phyloP scores from a whole-genome alignment of 2,329 filamentous ascomycete species.

The Fusarium multiceps region DNA sequence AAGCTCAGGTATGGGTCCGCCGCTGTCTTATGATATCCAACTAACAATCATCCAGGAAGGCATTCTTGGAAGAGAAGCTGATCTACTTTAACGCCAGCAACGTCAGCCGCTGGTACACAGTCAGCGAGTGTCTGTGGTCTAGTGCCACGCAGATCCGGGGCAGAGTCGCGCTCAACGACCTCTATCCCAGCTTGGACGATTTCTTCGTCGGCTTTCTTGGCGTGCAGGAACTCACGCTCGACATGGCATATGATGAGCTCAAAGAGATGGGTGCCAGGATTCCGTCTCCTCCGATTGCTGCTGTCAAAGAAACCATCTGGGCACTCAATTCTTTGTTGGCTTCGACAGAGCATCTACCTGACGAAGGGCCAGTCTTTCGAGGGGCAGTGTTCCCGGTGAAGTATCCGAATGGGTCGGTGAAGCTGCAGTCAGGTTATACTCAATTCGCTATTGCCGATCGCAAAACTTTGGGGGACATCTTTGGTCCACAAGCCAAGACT shows the following conservation, averaged over 20 bases:
- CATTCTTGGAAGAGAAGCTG: slow-evolving; percentile 18
- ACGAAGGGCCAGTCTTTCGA: slow-evolving; percentile 17
- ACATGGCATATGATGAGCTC: slow-evolving; percentile 50
- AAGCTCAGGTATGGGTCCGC: slow-evolving; percentile 10
- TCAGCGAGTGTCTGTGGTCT: slow-evolving; percentile 51
- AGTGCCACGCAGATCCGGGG: slow-evolving; percentile 46
- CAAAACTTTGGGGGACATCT: slow-evolving; percentile 43
- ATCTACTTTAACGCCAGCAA: slow-evolving; percentile 20
- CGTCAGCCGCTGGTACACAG: slow-evolving; percentile 44
- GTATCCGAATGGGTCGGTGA: slow-evolving; percentile 29
- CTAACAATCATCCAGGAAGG: slow-evolving; percentile 8
- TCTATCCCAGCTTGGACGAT: slow-evolving; percentile 45
- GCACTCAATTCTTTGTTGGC: slow-evolving; percentile 50
- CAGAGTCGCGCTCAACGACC: slow-evolving; percentile 42
- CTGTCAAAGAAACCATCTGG: slow-evolving; percentile 49
- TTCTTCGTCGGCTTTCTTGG: slow-evolving; percentile 49
- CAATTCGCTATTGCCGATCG: slow-evolving; percentile 53
- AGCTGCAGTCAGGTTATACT: slow-evolving; percentile 16
- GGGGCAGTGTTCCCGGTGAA: slow-evolving; percentile 42
- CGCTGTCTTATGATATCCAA: too few species aligned
- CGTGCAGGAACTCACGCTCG: slow-evolving; percentile 45
- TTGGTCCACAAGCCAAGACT: slow-evolving; percentile 46
- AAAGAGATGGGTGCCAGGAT: slow-evolving; percentile 25
- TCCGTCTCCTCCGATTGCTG: slow-evolving; percentile 14
- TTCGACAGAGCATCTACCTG: not conserved